phyloP scores from a whole-genome alignment of 1,284 basidiomycete genomes.

The Leccinum laetum region DNA sequence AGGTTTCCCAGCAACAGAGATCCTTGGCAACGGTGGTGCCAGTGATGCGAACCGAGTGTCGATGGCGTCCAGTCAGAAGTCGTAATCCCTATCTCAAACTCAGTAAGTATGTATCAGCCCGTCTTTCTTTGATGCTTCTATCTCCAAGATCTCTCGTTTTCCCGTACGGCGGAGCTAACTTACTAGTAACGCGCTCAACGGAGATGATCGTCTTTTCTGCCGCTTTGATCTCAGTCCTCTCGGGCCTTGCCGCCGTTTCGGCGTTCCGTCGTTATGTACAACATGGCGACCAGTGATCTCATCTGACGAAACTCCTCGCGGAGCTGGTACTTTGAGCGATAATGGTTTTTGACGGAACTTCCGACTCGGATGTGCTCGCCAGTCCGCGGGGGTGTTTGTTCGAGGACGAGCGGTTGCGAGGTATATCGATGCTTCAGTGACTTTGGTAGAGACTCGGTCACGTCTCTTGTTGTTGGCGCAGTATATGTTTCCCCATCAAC shows the following conservation, averaged over 20 bases:
- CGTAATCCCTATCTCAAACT: not conserved
- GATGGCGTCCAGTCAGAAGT: not conserved
- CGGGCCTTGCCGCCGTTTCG: not conserved
- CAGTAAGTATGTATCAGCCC: not conserved
- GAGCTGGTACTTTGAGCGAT: slow-evolving; percentile 7
- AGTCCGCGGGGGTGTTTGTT: slow-evolving; percentile 12
- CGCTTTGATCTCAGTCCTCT: not conserved
- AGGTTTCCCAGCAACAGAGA: not conserved
- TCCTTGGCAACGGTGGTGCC: not conserved
- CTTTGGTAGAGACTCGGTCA: not conserved
- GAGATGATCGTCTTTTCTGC: not conserved
- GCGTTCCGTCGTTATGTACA: not conserved
- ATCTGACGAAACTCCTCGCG: not conserved
- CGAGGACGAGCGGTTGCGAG: not conserved
- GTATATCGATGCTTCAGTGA: not conserved
- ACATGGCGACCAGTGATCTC: not conserved
- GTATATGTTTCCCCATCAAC: not conserved
- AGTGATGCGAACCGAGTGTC: not conserved
- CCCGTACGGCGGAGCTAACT: not conserved
- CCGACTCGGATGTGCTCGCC: slow-evolving; percentile 10
- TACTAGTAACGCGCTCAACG: not conserved
- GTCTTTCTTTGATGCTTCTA: not conserved
- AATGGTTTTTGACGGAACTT: slow-evolving; percentile 7
- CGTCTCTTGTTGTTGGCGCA: not conserved
- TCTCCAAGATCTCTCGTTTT: not conserved